Base-by-base conservation (phyloP, 805 yeast species). In the Yueomyces sinensis region DNA sequence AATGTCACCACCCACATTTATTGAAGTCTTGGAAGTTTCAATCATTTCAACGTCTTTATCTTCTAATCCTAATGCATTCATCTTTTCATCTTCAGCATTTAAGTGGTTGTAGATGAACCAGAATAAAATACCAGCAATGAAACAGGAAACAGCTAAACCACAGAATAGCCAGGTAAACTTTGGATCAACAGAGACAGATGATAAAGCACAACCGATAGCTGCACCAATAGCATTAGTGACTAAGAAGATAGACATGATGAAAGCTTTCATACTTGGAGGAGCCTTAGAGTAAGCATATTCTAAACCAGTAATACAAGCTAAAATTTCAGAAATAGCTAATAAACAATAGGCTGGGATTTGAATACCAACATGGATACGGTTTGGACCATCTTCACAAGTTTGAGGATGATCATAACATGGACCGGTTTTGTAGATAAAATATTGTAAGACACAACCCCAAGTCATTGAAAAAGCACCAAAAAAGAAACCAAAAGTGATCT, bases 221-320 rank as follows among this genome's bases (percentile, higher is more conserved):
- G 89, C 69, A 38, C 91, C 86, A 33, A 77, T 46, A n/a, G 93
- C 91, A 43, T 66, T 75, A 29, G 81, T 78, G 37, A 81, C 59
- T 49, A 82, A 64, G 63, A 76, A 80, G 34, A 63, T 42, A 13
- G 77, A 66, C 67, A 63, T 62, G 32, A 60, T 58, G 29, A 63
- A 53, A 15, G 64, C 57, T 40, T 59, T 63, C 65, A 62, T 60
- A 29, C 68, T 59, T 7, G 66, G 67, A 29, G 91, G 91, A 5
- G 91, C 89, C 61, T 81, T 77, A 19, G 86, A 74, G 61, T 78
- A 82, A 15, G 93, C 93, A 51, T 78, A 80, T 61, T 82, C 91
- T 45, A 78, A 69, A 46, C 89, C 91, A 17, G 91, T 80, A 46
- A 80, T 72, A 35, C 81, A 76, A 23, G 87, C 86, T 45, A 82